Evolutionary conservation across 2,329 filamentous ascomycete species (phyloP), one percentile per base, ranked within the genome.

Genomic region (Penicillium sp.): DNA sequence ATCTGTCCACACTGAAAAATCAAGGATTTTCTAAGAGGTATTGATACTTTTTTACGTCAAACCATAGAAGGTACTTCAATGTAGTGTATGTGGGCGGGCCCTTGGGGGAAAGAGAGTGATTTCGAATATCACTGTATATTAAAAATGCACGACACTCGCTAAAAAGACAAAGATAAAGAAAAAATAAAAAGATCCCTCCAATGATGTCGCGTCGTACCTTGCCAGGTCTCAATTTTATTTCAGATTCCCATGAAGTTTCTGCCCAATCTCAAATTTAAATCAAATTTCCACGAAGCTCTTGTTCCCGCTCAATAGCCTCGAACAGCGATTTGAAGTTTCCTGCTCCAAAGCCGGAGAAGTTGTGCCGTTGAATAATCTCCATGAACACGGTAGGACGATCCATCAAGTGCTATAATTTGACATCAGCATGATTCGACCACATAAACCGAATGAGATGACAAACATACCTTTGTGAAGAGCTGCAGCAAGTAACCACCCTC

Each of bases 301-400:
- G 93, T 76, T 97, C 93, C 50, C 93, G 81, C 82, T 97, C 93
- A 73, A 97, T 96, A 3, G 93, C 93, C 81, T 97, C 93, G 69
- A 97, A 97, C 67, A 97, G 70, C 59, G 89, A 92, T 85, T 92
- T 96, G 80, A 97, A 97, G 76, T 97, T 98, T 1, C 93, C 93
- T 0, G 93, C 93, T 4, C 93, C 93, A 67, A 97, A 97, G 0
- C 93, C 93, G 31, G 90, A 87, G 74, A 97, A 97, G 62, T 91
- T 87, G 67, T 96, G 88, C 56, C 93, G 81, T 81, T 97, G 92
- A 68, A 97, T 97, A 67, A 97, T 96, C 83, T 97, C 93, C 62
- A 97, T 87, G 72, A 97, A 97, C 27, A 97, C 93, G 3, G 93
- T 97, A 24, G 93, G 93, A 13, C 93, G 87, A 76, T 97, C 93